Base-by-base conservation (phyloP, 2,329 filamentous ascomycete species). In the Pseudogymnoascus sp. region DNA sequence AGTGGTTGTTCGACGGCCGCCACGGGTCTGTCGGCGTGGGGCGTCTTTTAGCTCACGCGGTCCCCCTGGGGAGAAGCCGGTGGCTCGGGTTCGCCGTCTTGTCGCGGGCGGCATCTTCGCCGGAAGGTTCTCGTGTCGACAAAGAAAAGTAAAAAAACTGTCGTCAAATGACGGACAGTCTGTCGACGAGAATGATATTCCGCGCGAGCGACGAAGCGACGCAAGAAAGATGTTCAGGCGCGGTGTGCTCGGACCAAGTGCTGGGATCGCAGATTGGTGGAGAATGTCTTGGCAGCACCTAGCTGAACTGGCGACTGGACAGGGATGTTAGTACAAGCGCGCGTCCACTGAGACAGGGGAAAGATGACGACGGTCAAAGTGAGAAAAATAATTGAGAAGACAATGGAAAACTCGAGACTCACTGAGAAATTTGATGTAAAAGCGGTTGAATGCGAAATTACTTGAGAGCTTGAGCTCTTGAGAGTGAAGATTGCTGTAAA, bases 31-130 rank as follows among this genome's bases (percentile, higher is more conserved):
- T 54, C 43, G n/a, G n/a, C 43, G 43, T 54, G 43, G 43, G n/a
- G 25, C 25, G 43, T 54, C 43, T 16, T 9, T 54, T 3, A 61
- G 60, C 57, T 61, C 60, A 37, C 41, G 47, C 35, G 41, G 41
- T 16, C 60, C 60, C 22, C 60, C 47, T 37, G 60, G 60, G 35
- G 36, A 41, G 43, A 37, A 38, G 9, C 60, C 60, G 36, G 22
- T 58, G 20, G 60, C 60, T 58, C 60, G 33, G 8, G 60, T 61
- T 35, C 60, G 60, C 36, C 60, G 30, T 54, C 47, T 54, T 33
- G 47, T 25, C 25, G 16, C 25, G n/a, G 47, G 47, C 25, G 28
- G 12, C 47, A 54, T 54, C 25, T 30, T 54, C 28, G 8, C 11
- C 47, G n/a, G 28, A 50, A 54, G 25, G 47, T 54, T 54, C 47